Evolutionary conservation across 148 eudicot genomes (phyloP).

Genomic region (Fallopia convolvulus): DNA sequence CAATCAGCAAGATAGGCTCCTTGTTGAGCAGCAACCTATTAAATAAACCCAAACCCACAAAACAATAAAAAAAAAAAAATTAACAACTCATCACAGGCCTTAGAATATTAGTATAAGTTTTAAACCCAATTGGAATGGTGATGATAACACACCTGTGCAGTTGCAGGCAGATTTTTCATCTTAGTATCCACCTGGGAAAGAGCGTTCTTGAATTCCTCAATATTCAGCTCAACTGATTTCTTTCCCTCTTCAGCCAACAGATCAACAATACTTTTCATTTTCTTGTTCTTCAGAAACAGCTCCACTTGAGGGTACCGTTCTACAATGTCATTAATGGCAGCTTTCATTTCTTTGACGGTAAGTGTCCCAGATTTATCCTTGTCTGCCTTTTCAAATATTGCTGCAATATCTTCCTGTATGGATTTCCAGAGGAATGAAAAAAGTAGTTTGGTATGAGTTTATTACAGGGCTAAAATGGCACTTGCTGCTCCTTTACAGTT

Average conservation of each 20-base stretch:
- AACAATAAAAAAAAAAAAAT: neutral
- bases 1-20: slow-evolving; percentile 76
- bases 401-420: slow-evolving; percentile 51
- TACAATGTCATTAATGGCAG: slow-evolving; percentile 39
- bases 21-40: slow-evolving; percentile 86
- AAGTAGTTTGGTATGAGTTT: neutral
- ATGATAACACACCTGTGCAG: slow-evolving; percentile 43
- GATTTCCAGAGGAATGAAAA: neutral
- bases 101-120: neutral
- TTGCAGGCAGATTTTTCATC: slow-evolving; percentile 60
- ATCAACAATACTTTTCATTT: slow-evolving; percentile 29
- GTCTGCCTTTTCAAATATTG: slow-evolving; percentile 56
- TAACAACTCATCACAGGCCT: neutral
- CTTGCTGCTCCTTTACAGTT: neutral
- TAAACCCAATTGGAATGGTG: neutral
- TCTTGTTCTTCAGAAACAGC: slow-evolving; percentile 41
- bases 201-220: slow-evolving; percentile 49
- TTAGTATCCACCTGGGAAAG: slow-evolving; percentile 46
- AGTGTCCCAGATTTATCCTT: slow-evolving; percentile 51
- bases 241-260: slow-evolving; percentile 28
- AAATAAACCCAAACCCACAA: neutral
- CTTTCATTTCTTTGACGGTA: slow-evolving; percentile 35
- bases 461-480: neutral
- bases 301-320: slow-evolving; percentile 51
- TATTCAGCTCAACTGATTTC: slow-evolving; percentile 32